Evolutionary conservation across 805 yeast species (phyloP).

Genomic region (Cyberlindnera bimundalis): DNA sequence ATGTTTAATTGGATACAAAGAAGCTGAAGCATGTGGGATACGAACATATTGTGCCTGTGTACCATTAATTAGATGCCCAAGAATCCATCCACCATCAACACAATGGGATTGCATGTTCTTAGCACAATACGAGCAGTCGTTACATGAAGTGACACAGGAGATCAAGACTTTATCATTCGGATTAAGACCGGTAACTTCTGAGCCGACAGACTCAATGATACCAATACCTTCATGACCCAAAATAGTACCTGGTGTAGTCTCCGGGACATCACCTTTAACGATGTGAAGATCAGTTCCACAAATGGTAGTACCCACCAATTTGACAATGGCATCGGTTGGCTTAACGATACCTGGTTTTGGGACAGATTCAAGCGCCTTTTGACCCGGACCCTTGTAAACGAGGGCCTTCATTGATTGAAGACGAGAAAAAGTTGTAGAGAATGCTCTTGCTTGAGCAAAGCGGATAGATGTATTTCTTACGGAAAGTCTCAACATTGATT

Average conservation of each 20-base stretch:
- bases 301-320: conserved; percentile 54
- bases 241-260: conserved; percentile 42
- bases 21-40: conserved; percentile 46
- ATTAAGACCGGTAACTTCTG: conserved; percentile 45
- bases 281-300: conserved; percentile 67
- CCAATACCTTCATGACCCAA: conserved; percentile 68
- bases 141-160: conserved; percentile 65
- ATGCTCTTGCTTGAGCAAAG: conserved; percentile 1
- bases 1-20: conserved; percentile 31
- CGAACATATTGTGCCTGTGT: conserved; percentile 63
- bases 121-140: conserved; percentile 52
- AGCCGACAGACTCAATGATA: conserved; percentile 46
- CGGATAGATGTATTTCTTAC: background rate
- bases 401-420: conserved; percentile 40
- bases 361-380: conserved; percentile 35
- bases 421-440: background rate
- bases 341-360: conserved; percentile 41
- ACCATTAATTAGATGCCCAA: conserved; percentile 61
- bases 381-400: conserved; percentile 41
- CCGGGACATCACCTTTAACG: conserved; percentile 59
- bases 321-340: conserved; percentile 55
- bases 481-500: background rate
- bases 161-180: conserved; percentile 58
- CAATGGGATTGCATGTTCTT: conserved; percentile 60
- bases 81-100: conserved; percentile 49